Evolutionary conservation across 2,329 filamentous ascomycete genomes (phyloP).

Genomic region (Aspergillus amoenus): DNA sequence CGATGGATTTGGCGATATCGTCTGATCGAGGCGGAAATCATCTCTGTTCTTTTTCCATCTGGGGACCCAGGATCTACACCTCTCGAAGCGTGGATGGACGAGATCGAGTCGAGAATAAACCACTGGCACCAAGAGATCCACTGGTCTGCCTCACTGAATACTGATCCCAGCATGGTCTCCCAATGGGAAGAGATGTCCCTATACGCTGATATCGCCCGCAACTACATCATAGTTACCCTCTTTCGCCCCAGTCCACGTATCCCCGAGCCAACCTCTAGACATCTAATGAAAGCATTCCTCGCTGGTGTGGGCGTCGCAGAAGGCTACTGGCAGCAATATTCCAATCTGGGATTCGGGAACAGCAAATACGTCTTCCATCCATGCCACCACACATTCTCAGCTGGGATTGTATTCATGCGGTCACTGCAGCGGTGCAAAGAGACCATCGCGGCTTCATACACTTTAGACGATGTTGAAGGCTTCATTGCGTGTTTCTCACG

Average conservation of each 20-base stretch:
- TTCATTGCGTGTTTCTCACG: not conserved
- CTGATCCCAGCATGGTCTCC: not conserved
- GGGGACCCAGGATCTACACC: not conserved
- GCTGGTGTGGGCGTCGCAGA: not conserved
- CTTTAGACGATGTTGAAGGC: not conserved
- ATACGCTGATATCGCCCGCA: not conserved
- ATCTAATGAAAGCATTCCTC: not conserved
- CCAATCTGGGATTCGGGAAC: not conserved
- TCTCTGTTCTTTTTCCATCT: not conserved
- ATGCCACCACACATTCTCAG: not conserved
- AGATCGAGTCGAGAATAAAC: not conserved
- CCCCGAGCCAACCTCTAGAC: not conserved
- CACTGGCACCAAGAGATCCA: not conserved
- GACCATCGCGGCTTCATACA: not conserved
- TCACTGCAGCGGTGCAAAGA: not conserved
- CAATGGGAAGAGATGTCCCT: not conserved
- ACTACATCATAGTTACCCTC: not conserved
- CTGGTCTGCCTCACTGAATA: not conserved
- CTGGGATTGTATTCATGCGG: not conserved
- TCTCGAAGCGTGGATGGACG: not conserved
- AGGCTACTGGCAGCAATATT: not conserved
- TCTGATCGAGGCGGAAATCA: not conserved
- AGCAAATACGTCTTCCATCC: constrained; percentile 1
- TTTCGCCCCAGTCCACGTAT: not conserved
- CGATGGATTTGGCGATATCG: not conserved